These are phyloP conservation scores for Acacia confusa DNA, from an alignment of 306 rosid genomes.

Conservation along the genomic window DNA sequence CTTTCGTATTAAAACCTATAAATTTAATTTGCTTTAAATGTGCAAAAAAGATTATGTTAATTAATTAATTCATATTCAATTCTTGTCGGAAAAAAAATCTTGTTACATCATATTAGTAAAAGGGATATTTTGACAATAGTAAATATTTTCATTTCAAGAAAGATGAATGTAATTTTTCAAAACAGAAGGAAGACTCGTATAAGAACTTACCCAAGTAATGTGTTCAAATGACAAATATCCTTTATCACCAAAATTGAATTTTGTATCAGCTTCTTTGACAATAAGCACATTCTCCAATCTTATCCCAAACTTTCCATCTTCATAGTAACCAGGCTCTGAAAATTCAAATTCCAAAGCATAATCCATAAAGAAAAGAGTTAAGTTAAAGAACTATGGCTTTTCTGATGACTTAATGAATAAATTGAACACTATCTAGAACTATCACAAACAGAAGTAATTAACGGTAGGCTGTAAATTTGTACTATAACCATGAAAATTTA, in stretches of 20 bases:
- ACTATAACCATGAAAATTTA: background rate
- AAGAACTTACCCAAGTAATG: slow-evolving; percentile 82
- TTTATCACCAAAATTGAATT: slow-evolving; percentile 86
- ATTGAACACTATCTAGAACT: slow-evolving; percentile 10
- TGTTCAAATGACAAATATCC: slow-evolving; percentile 92
- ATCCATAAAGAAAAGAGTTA: slow-evolving; percentile 4
- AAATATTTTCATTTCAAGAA: background rate
- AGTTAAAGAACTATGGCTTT: background rate
- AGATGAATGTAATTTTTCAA: background rate
- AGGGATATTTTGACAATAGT: background rate
- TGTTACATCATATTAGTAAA: background rate
- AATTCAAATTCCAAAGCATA: slow-evolving; percentile 30
- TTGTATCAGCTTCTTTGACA: slow-evolving; percentile 74
- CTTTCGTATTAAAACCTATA: background rate
- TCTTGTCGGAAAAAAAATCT: background rate
- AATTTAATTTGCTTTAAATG: background rate
- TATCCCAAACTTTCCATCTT: slow-evolving; percentile 90
- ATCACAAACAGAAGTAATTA: background rate
- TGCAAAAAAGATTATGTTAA: background rate
- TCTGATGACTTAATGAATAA: slow-evolving; percentile 14
- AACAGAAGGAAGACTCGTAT: background rate
- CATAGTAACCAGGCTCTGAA: slow-evolving; percentile 96
- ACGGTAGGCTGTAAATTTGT: background rate
- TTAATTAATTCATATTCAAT: background rate
- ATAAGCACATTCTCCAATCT: slow-evolving; percentile 97